These are phyloP conservation scores for Sugiyamaella sp. DNA, from an alignment of 1,139 yeast genomes.

Conservation along the genomic window DNA sequence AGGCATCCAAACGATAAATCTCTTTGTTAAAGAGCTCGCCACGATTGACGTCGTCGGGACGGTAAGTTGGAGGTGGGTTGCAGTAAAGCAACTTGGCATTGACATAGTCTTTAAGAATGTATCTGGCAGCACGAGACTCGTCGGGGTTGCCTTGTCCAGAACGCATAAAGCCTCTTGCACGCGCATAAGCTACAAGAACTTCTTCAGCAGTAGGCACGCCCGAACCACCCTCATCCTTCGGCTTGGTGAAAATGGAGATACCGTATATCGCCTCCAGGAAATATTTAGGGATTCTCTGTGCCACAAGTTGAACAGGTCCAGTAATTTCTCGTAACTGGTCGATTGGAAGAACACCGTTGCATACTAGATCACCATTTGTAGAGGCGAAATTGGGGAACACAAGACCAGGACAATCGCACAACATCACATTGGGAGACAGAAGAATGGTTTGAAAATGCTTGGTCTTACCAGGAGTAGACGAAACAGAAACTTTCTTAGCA, in stretches of 20 bases:
- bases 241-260: conserved; percentile 77
- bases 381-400: conserved; percentile 98
- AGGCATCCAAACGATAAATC: conserved; percentile 59
- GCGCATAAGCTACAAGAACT: conserved; percentile 85
- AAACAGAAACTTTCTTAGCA: conserved; percentile 93
- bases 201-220: conserved; percentile 91
- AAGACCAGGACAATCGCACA: conserved; percentile 99
- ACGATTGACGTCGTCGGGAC: conserved; percentile 41
- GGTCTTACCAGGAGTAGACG: conserved; percentile 98
- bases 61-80: conserved; percentile 75
- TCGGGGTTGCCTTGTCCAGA: conserved; percentile 97
- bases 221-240: conserved; percentile 83
- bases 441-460: conserved; percentile 97
- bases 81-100: conserved; percentile 85
- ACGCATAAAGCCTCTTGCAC: conserved; percentile 92
- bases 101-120: conserved; percentile 90
- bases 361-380: conserved; percentile 94
- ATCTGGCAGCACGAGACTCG: conserved; percentile 92
- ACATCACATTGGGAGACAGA: conserved; percentile 75
- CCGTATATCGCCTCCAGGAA: conserved; percentile 92
- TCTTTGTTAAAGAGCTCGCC: conserved; percentile 65
- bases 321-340: conserved; percentile 94
- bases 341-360: conserved; percentile 97
- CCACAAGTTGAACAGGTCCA: conserved; percentile 87
- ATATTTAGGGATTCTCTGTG: conserved; percentile 85